Conservation (phyloP, 768 basidiomycete species). For the Dioszegia crocea region DNA sequence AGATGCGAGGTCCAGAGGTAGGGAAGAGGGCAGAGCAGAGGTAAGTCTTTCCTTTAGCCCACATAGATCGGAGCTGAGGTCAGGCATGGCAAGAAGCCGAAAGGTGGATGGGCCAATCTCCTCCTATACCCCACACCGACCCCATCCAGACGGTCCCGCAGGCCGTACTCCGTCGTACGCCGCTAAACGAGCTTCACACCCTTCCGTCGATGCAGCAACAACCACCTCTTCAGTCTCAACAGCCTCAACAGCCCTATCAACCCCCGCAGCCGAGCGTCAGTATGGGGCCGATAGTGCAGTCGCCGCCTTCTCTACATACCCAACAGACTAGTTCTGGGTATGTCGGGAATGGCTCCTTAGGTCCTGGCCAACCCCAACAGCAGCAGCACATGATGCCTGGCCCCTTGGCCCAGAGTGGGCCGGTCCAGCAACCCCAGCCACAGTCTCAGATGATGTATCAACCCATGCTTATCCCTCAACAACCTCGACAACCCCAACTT, state of each 20-base stretch:
- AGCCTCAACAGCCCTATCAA: neutral
- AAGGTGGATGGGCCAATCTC: slow-evolving; percentile 45
- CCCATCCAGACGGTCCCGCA: slow-evolving; percentile 34
- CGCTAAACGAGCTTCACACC: slow-evolving; percentile 9
- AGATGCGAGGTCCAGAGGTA: slow-evolving; percentile 43
- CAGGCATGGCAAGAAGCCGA: slow-evolving; percentile 48
- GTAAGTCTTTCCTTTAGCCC: slow-evolving; percentile 15
- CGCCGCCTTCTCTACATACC: neutral
- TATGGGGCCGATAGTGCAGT: neutral
- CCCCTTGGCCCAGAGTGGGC: neutral
- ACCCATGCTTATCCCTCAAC: slow-evolving; percentile 3
- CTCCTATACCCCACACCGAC: slow-evolving; percentile 44
- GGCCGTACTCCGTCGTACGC: slow-evolving; percentile 31
- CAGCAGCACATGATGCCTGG: slow-evolving; percentile 4
- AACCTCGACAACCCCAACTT: neutral
- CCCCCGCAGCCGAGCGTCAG: neutral
- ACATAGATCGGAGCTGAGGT: slow-evolving; percentile 10
- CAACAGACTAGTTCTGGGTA: too few relatives aligned
- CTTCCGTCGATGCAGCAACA: slow-evolving; percentile 4
- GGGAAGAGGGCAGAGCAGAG: slow-evolving; percentile 46
- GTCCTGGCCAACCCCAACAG: too few relatives aligned
- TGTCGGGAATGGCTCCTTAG: too few relatives aligned
- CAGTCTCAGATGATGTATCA: slow-evolving; percentile 6
- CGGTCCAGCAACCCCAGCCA: slow-evolving; percentile 10
- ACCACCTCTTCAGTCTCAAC: slow-evolving; percentile 11